Evolutionary conservation across 306 rosid species (phyloP).

Genomic region (Rubus parviflorus): DNA sequence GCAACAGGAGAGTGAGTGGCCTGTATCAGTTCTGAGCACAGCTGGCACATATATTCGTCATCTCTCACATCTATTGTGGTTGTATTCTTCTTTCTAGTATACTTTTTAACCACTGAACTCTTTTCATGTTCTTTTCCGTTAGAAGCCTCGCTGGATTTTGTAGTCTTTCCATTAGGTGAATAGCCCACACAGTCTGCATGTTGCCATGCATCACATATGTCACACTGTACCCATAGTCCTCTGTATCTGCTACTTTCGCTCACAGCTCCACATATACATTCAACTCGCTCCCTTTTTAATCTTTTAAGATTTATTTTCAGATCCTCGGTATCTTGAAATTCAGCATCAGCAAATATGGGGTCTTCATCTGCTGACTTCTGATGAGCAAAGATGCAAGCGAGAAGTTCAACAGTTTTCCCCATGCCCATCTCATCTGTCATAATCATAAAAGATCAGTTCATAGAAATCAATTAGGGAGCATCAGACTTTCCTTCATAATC

Average conservation of each 20-base stretch:
- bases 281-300: constrained; percentile 81
- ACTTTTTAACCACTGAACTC: constrained; percentile 15
- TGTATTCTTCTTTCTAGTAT: constrained; percentile 45
- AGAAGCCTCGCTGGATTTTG: constrained; percentile 42
- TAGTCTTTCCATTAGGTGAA: constrained; percentile 59
- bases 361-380: constrained; percentile 56
- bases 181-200: constrained; percentile 95
- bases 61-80: constrained; percentile 58
- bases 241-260: constrained; percentile 66
- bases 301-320: constrained; percentile 53
- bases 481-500: constrained; percentile 1
- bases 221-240: constrained; percentile 98
- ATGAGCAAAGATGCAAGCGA: constrained; percentile 83
- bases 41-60: constrained; percentile 71
- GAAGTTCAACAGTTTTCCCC: constrained; percentile 95
- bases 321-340: constrained; percentile 30
- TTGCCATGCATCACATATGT: constrained; percentile 97
- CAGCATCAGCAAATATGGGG: constrained; percentile 35
- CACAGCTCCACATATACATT: constrained; percentile 89
- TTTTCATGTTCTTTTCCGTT: constrained; percentile 39
- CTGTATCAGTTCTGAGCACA: constrained; percentile 78
- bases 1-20: constrained; percentile 79
- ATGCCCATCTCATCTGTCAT: constrained; percentile 90
- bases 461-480: constrained; percentile 18
- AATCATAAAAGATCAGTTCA: constrained; percentile 25